These are phyloP conservation scores for Chrysanthemum seticuspe DNA, from an alignment of 129 eudicot genomes.

Conservation along the genomic window DNA sequence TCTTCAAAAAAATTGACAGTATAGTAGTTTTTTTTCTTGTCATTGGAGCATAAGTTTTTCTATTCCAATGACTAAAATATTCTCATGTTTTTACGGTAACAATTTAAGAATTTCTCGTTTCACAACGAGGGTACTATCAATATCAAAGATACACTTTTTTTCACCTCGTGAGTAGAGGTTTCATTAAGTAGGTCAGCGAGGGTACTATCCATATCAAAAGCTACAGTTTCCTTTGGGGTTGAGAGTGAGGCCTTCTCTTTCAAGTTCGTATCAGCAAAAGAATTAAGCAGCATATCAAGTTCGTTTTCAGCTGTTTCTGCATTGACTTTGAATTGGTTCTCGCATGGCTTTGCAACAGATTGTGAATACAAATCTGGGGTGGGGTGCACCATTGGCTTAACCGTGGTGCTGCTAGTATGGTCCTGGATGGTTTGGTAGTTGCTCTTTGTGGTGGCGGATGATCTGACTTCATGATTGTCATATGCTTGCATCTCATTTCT, in stretches of 20 bases:
- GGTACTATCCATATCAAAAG: slow-evolving; percentile 42
- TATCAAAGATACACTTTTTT: not conserved
- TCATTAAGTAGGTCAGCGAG: slow-evolving; percentile 68
- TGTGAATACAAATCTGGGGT: not conserved
- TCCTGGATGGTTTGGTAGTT: slow-evolving; percentile 6
- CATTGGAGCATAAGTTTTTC: too few species aligned
- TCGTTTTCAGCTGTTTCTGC: slow-evolving; percentile 68
- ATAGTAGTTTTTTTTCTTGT: too few species aligned
- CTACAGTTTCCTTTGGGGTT: slow-evolving; percentile 15
- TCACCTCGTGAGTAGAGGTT: slow-evolving; percentile 33
- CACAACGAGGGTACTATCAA: not conserved
- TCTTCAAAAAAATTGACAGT: too few species aligned
- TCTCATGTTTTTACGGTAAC: too few species aligned
- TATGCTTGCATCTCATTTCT: slow-evolving; percentile 18
- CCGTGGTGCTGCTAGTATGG: slow-evolving; percentile 10
- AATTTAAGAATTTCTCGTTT: too few species aligned
- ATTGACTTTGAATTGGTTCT: too few species aligned
- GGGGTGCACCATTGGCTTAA: slow-evolving; percentile 17
- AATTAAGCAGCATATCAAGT: slow-evolving; percentile 76
- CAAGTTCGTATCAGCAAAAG: slow-evolving; percentile 48
- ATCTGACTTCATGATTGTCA: not conserved
- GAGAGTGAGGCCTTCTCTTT: slow-evolving; percentile 15
- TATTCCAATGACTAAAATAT: too few species aligned
- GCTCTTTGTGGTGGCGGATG: slow-evolving; percentile 28
- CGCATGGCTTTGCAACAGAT: slow-evolving; percentile 18